Base-by-base conservation (phyloP, 257 asterid species). In the Verbascum thapsus region DNA sequence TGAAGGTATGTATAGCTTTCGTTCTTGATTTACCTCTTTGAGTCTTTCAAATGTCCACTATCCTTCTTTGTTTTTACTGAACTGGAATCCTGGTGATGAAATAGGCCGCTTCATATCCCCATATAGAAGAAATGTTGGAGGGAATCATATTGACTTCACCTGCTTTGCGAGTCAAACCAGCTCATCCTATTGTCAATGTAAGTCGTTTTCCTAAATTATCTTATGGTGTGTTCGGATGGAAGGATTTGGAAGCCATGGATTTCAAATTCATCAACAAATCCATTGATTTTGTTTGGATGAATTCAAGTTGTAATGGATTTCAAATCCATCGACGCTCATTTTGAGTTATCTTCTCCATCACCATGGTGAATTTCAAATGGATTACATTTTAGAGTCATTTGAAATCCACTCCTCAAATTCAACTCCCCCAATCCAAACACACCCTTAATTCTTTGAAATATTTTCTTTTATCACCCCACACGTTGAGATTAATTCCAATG, bases 101-200 rank as follows among this genome's bases (percentile, higher is more conserved):
- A 40, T 64, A 94, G 99, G 97, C 99, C 58, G 86, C 95, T 70
- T 82, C 94, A 10, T 77, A 78, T 75, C 88, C 92, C 42, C 88
- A 70, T 56, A 75, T 90, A 30, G 88, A 87, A 79, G 80, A 75
- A 72, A 90, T 85, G 96, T 60, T 94, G 73, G 95, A 94, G 69
- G 99, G 99, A 43, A 72, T 94, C 72, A 80, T 90, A 71, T 72
- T 94, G 84, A 94, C 97, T 68, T 94, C 99, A 56, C 99, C 99
- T 59, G 99, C 99, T 30, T 71, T 94, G 74, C 96, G 97, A 13
- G 99, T 94, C 76, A 94, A 81, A 85, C 97, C 97, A 13, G 91
- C 97, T 23, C 95, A 94, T 79, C 97, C 99, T 12, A 84, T 94
- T 61, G 95, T 90, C 71, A 87, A 92, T 48, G 97, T 90, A 86